Conservation (phyloP, 805 yeast species). For the Monosporozyma servazzii region DNA sequence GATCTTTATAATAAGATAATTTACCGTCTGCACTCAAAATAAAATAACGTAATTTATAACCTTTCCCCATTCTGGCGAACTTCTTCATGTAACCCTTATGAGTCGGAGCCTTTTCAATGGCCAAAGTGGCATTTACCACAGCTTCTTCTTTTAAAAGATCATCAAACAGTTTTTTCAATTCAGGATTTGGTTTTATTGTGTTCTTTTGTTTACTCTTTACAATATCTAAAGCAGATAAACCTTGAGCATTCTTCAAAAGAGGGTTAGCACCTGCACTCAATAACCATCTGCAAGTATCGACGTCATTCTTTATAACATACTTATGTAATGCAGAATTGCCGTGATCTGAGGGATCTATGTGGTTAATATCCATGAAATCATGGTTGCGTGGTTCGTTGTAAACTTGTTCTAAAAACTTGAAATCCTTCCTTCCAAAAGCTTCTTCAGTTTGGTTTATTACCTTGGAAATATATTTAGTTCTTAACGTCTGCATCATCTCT, state of each 20-base stretch:
- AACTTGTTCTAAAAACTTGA: conserved; percentile 51
- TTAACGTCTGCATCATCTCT: conserved; percentile 62
- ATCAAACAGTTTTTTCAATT: conserved; percentile 55
- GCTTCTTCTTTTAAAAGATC: conserved; percentile 69
- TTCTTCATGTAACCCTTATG: conserved; percentile 86
- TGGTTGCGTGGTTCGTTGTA: conserved; percentile 64
- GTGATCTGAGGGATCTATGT: conserved; percentile 73
- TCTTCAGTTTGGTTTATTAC: conserved; percentile 57
- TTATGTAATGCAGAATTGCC: conserved; percentile 90
- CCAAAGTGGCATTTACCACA: conserved; percentile 39
- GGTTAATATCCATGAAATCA: conserved; percentile 81
- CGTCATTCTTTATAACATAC: conserved; percentile 65
- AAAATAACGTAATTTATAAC: conserved; percentile 91
- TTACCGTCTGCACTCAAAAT: conserved; percentile 73
- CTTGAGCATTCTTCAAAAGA: conserved; percentile 69
- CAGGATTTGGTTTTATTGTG: conserved; percentile 6
- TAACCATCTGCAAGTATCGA: conserved; percentile 80
- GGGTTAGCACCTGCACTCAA: conserved; percentile 93
- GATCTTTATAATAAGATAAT: conserved; percentile 80
- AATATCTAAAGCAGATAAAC: conserved; percentile 72
- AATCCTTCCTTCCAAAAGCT: conserved; percentile 63
- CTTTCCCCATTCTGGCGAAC: conserved; percentile 96
- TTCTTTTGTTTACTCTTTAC: conserved; percentile 38
- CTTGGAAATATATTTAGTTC: conserved; percentile 71
- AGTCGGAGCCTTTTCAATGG: conserved; percentile 52